These are phyloP conservation scores for Rhodotorula sphaerocarpa DNA, from an alignment of 768 basidiomycete species.

Conservation along the genomic window DNA sequence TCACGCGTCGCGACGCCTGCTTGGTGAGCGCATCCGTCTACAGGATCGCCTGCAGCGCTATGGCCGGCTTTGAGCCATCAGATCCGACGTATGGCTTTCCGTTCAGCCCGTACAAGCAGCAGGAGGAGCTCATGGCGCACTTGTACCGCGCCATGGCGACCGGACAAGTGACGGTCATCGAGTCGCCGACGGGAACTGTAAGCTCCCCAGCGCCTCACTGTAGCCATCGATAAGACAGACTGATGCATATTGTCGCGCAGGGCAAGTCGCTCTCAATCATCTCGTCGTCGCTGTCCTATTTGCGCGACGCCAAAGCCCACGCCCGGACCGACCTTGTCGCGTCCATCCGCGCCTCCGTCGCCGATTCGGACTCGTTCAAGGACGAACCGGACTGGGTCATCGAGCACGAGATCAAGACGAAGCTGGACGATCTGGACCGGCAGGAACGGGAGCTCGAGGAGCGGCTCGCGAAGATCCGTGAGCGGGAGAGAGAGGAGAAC, in stretches of 20 bases:
- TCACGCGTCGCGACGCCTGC: too few relatives aligned
- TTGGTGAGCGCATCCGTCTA: too few relatives aligned
- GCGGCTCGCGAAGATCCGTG: slow-evolving; percentile 32
- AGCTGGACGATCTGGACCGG: slow-evolving; percentile 57
- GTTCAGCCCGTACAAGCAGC: slow-evolving; percentile 75
- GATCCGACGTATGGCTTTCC: slow-evolving; percentile 54
- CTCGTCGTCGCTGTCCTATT: slow-evolving; percentile 56
- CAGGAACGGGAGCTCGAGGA: slow-evolving; percentile 40
- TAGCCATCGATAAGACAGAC: background rate
- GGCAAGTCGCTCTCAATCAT: slow-evolving; percentile 79
- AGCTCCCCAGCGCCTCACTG: slow-evolving; percentile 35
- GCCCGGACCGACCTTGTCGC: slow-evolving; percentile 10
- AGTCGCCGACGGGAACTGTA: slow-evolving; percentile 84
- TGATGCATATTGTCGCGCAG: slow-evolving; percentile 45
- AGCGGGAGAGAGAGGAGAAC: slow-evolving; percentile 42
- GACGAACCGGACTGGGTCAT: slow-evolving; percentile 62
- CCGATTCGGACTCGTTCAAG: slow-evolving; percentile 10
- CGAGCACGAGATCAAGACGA: slow-evolving; percentile 59
- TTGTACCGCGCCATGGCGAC: slow-evolving; percentile 70
- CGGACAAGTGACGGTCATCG: slow-evolving; percentile 67
- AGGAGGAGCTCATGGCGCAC: slow-evolving; percentile 77
- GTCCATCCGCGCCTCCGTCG: slow-evolving; percentile 12
- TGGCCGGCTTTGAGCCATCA: background rate
- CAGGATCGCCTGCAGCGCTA: background rate
- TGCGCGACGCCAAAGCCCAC: slow-evolving; percentile 60